Percentiles rank a stretch among this genome's conserved stretches.
Conservation (phyloP, 257 asterid species). For the Scutellaria baicalensis region DNA sequence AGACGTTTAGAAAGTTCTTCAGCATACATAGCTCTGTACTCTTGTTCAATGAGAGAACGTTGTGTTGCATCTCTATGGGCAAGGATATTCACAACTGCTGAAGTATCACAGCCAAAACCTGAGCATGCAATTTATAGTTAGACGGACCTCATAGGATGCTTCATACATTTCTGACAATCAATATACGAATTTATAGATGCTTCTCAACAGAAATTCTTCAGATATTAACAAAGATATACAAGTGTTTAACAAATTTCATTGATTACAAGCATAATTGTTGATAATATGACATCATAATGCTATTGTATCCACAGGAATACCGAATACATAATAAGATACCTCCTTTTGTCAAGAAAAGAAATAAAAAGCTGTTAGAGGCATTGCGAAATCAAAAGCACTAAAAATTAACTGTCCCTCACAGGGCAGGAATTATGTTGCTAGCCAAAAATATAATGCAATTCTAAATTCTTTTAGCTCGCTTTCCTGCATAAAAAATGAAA, state of each 20-base stretch:
- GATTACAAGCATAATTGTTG: not conserved
- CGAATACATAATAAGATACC: not conserved
- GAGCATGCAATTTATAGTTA: not conserved
- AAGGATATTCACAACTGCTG: slow-evolving; percentile 63
- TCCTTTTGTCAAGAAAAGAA: not conserved
- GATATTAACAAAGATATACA: not conserved
- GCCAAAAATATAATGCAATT: not conserved
- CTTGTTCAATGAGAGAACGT: slow-evolving; percentile 79
- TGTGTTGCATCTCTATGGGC: slow-evolving; percentile 85
- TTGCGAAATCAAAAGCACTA: not conserved
- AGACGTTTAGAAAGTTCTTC: slow-evolving; percentile 73
- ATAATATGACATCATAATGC: not conserved
- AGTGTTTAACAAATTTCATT: not conserved
- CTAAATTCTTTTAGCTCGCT: not conserved
- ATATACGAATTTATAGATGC: not conserved
- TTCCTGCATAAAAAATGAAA: not conserved
- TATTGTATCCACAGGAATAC: not conserved
- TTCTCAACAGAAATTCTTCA: not conserved
- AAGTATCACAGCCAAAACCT: slow-evolving; percentile 96
- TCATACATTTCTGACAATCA: not conserved
- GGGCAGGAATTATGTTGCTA: not conserved
- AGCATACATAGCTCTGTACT: slow-evolving; percentile 58
- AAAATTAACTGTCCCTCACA: not conserved
- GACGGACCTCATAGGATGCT: not conserved
- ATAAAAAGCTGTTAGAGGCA: not conserved